Evolutionary conservation across 1,284 basidiomycete species (phyloP), one percentile per base, ranked within the genome.

Genomic region (Trichosporon coremiiforme): DNA sequence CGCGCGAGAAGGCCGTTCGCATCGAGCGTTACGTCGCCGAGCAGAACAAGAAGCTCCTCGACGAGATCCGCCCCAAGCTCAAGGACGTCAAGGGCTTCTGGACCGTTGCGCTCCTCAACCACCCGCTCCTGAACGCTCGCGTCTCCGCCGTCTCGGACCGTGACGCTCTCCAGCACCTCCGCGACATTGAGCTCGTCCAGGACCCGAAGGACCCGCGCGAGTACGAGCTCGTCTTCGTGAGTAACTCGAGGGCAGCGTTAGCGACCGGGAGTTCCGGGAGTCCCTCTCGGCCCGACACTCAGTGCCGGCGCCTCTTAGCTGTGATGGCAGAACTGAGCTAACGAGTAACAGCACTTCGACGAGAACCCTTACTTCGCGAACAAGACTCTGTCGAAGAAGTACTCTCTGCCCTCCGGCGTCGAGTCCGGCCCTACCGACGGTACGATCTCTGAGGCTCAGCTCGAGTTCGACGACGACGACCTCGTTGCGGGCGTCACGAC

Each of bases 291-390:
- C 9, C 9, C 6, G 2, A 8, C 12, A 13, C 6, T 5, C 38
- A 5, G 38, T 2, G 38, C 38, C 12, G 2, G 38, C 9, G 38
- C 38, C 7, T 2, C 13, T 9, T 12, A 41, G 4, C 33, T 5
- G 38, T 12, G 38, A 12, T 13, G 12, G 7, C 6, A 41, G 38
- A n/a, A n/a, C n/a, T n/a, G 36, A 38, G 36, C 25, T 69, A 6
- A 69, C 64, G n/a, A n/a, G n/a, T n/a, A n/a, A n/a, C 36, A 79
- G 78, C 77, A 80, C 71, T 84, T 84, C 71, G 74, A 71, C 47
- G 80, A 83, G 73, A 84, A 84, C 78, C 81, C 81, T 1, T 84
- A 75, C 76, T 84, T 84, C 74, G 71, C 75, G 70, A 80, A 84
- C 77, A 72, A 72, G 60, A 76, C 77, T 4, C 72, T 84, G 29